These are phyloP conservation scores for Wickerhamomyces queroliae DNA, from an alignment of 805 yeast genomes.

Conservation along the genomic window DNA sequence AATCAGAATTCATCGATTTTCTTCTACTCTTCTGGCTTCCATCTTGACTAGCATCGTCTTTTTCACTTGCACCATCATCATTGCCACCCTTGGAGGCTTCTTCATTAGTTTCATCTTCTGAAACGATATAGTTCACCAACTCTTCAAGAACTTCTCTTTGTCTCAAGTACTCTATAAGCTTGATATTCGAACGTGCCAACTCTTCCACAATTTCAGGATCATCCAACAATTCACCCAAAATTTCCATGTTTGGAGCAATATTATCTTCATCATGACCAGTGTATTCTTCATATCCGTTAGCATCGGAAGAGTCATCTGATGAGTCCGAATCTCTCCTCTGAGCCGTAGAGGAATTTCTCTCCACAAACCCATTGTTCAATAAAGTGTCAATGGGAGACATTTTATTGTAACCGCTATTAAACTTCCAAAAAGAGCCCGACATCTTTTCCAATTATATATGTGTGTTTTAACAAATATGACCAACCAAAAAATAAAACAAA, in stretches of 20 bases:
- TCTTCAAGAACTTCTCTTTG: constrained; percentile 69
- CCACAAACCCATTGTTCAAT: constrained; percentile 32
- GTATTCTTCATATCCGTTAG: constrained; percentile 25
- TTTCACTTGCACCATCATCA: constrained; percentile 15
- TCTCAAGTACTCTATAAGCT: constrained; percentile 71
- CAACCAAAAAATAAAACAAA: too few species aligned
- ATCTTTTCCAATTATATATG: too few species aligned
- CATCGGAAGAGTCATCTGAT: constrained; percentile 15
- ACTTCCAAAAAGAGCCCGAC: constrained; percentile 54
- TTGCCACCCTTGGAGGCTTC: constrained; percentile 14
- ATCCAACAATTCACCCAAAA: constrained; percentile 58
- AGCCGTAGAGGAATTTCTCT: constrained; percentile 32
- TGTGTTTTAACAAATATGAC: too few species aligned
- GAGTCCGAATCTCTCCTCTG: constrained; percentile 16
- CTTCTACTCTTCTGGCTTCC: constrained; percentile 11
- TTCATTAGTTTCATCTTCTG: constrained; percentile 27
- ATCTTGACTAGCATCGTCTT: constrained; percentile 12
- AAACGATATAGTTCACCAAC: constrained; percentile 61
- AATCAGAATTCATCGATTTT: constrained; percentile 24
- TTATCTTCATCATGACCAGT: constrained; percentile 24
- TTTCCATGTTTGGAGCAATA: constrained; percentile 34
- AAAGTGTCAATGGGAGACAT: constrained; percentile 51
- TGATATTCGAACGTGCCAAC: constrained; percentile 63
- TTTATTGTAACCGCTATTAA: constrained; percentile 49
- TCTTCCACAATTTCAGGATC: constrained; percentile 74